phyloP scores from a whole-genome alignment of 2,329 filamentous ascomycete genomes.

The Aureobasidium mangrovei region DNA sequence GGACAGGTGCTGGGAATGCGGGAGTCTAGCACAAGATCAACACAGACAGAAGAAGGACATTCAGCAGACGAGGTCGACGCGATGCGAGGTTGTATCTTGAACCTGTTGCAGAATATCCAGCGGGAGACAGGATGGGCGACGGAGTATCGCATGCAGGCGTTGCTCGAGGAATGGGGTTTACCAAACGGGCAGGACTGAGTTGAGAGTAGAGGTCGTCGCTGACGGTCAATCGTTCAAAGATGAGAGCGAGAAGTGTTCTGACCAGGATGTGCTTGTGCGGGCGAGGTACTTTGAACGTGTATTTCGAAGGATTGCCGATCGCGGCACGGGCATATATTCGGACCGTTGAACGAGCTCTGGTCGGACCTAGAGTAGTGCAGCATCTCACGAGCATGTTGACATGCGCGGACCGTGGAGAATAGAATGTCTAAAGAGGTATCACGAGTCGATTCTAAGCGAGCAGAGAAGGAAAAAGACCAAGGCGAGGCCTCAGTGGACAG shows the following conservation, averaged over 20 bases:
- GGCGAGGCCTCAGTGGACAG: too few relatives aligned
- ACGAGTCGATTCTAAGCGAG: too few relatives aligned
- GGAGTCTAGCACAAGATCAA: constrained; percentile 17
- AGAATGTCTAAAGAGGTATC: too few relatives aligned
- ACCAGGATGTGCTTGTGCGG: background rate
- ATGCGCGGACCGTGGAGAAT: too few relatives aligned
- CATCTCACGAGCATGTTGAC: too few relatives aligned
- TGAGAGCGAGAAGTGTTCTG: background rate
- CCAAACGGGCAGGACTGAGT: constrained; percentile 5
- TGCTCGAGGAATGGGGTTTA: constrained; percentile 40
- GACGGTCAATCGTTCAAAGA: background rate
- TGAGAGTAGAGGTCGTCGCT: background rate
- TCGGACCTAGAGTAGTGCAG: too few relatives aligned
- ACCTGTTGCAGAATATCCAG: constrained; percentile 50
- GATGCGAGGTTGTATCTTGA: constrained; percentile 48
- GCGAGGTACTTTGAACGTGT: background rate
- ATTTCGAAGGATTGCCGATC: constrained; percentile 6
- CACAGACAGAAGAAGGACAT: constrained; percentile 18
- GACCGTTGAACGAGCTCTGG: background rate
- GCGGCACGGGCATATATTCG: background rate
- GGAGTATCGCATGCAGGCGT: constrained; percentile 49
- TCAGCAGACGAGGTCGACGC: constrained; percentile 23
- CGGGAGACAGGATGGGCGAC: constrained; percentile 57
- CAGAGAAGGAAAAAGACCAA: too few relatives aligned
- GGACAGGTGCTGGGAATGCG: constrained; percentile 47